Base-by-base conservation (phyloP, 768 basidiomycete genomes). In the Mycena galopus region DNA sequence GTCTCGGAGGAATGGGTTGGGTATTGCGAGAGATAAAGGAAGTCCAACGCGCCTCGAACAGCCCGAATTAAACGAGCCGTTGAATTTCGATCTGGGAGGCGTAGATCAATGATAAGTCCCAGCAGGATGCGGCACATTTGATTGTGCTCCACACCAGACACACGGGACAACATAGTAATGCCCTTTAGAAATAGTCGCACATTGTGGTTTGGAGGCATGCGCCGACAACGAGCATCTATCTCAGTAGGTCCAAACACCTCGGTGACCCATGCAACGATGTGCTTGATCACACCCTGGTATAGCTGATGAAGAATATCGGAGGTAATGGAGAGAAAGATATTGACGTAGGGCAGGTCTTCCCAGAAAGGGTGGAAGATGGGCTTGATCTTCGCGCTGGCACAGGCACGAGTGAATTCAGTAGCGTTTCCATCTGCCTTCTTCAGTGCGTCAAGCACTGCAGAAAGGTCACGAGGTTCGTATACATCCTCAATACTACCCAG, bases 281-380 rank as follows among this genome's bases (percentile, higher is more conserved):
- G 79, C 65, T 81, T 78, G 29, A 83, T 72, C 16, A 83, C 68
- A 2, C 83, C 84, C 74, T 84, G 80, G 44, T 78, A 76, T 0
- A 84, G 71, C 44, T 84, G 80, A 60, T 84, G 82, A 1, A 84
- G 75, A 16, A 82, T 70, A 62, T 84, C n/a, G n/a, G n/a, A n/a
- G n/a, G n/a, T n/a, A n/a, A n/a, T n/a, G n/a, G n/a, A n/a, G n/a
- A n/a, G n/a, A 37, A 65, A 78, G 2, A 78, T 76, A 65, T 83
- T 70, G 14, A 63, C 62, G 59, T 78, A 79, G 0, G 81, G 81
- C 8, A 82, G 78, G 14, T 77, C 39, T 32, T 77, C 58, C 79
- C 79, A 80, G 67, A 79, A 80, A 1, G 77, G 78, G 16, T 53
- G 19, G 10, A 25, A 11, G 23, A 61, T 42, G 4, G 59, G 37